These are phyloP conservation scores for Senna tora DNA, from an alignment of 306 rosid genomes.

Conservation along the genomic window DNA sequence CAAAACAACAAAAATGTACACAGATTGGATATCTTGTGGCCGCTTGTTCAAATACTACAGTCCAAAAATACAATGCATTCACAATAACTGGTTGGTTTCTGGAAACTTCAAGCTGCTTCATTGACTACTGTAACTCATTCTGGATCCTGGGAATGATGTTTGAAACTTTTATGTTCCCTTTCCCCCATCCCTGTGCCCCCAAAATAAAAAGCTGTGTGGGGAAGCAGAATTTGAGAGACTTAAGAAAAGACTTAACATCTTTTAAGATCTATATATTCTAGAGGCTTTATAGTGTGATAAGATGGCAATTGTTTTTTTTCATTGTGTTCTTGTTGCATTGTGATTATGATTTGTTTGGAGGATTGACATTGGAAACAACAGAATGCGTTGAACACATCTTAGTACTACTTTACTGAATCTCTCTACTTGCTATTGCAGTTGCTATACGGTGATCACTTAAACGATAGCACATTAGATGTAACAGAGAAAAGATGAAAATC, in stretches of 20 bases:
- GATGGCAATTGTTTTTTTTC: slow-evolving; percentile 35
- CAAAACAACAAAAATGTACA: slow-evolving; percentile 78
- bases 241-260: slow-evolving; percentile 29
- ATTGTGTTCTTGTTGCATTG: slow-evolving; percentile 13
- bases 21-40: slow-evolving; percentile 94
- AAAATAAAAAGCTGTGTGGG: slow-evolving; percentile 20
- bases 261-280: slow-evolving; percentile 32
- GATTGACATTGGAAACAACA: slow-evolving; percentile 32
- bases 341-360: slow-evolving; percentile 23
- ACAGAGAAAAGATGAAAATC: not conserved
- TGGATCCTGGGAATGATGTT: slow-evolving; percentile 34
- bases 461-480: not conserved
- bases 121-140: slow-evolving; percentile 39
- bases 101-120: slow-evolving; percentile 45
- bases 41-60: slow-evolving; percentile 90
- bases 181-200: slow-evolving; percentile 1
- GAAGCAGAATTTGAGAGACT: slow-evolving; percentile 7
- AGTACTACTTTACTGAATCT: not conserved
- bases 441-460: not conserved
- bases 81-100: slow-evolving; percentile 33
- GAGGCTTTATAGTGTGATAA: slow-evolving; percentile 33
- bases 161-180: slow-evolving; percentile 10
- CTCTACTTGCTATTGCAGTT: not conserved
- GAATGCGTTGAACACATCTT: not conserved
- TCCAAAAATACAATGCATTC: slow-evolving; percentile 57